Base-by-base conservation (phyloP, 768 basidiomycete species). In the Mrakia hoshinonis region DNA sequence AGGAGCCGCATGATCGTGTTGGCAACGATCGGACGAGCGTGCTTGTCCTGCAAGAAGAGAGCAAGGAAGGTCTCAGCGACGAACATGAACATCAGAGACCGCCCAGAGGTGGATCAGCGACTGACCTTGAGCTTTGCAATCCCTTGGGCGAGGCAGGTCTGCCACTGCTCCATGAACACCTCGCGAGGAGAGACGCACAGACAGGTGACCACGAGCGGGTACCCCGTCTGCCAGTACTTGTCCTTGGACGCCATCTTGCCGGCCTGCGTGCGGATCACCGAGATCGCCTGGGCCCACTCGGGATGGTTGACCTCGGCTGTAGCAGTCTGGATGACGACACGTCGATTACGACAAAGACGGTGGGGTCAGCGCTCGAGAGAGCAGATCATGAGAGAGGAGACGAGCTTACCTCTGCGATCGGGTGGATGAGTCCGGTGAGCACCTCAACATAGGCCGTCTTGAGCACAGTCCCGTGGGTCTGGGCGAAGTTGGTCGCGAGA, bases 231-330 rank as follows among this genome's bases (percentile, higher is more conserved):
- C 92, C 93, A 94, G 79, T 96, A 96, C 24, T 91, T 85, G 11
- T 89, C 90, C 79, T 95, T 95, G 48, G 83, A 81, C 12, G 75
- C 74, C 77, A 78, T 78, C 82, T 73, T 74, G 22, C 67, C 29
- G 3, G 79, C 78, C 67, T 76, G 58, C 2, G 89, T 88, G 77
- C 87, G 87, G 43, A 94, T 90, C 15, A 84, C 81, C 77, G 92
- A 89, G 38, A 93, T 89, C 0, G 93, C 92, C 77, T 91, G 92
- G 6, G 88, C 91, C 93, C 93, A 97, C 75, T 89, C 84, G 0
- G 93, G 93, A 78, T 94, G 89, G 76, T 96, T 96, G 62, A 94
- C 92, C 81, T 97, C 93, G 7, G 91, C 93, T 81, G 93, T 92
- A 0, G 91, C 94, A 48, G 89, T 94, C 90, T 93, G 55, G 43